Percentiles rank a stretch among this genome's conserved stretches.
These are phyloP conservation scores for Malus hybrid DNA, from an alignment of 331 rosid species.

Conservation along the genomic window DNA sequence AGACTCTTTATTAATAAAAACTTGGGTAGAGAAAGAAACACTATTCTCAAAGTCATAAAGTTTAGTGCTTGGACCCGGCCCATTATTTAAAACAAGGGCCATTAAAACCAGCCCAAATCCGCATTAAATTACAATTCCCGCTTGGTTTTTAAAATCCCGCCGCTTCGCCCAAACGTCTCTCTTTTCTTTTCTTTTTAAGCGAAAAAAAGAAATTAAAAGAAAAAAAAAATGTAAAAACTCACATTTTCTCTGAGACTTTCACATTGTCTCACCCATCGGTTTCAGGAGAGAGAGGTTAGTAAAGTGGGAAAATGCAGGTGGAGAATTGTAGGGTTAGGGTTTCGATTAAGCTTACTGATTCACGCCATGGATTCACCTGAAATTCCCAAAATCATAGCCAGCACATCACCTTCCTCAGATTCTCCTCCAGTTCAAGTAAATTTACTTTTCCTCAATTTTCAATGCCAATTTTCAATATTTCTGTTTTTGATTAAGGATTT, in stretches of 20 bases:
- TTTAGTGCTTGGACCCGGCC: no score
- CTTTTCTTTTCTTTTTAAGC: neutral
- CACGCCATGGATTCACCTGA: slow-evolving; percentile 48
- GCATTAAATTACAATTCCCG: slow-evolving; percentile 26
- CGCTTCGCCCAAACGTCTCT: slow-evolving; percentile 2
- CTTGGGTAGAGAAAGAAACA: no score
- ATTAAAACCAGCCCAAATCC: neutral
- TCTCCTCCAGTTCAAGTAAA: slow-evolving; percentile 50
- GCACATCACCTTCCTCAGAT: slow-evolving; percentile 13
- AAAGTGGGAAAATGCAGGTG: slow-evolving; percentile 16
- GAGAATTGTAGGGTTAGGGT: slow-evolving; percentile 10
- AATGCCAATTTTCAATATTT: neutral
- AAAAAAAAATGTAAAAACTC: neutral
- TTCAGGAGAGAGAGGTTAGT: neutral
- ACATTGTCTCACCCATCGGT: slow-evolving; percentile 4
- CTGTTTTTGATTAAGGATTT: neutral
- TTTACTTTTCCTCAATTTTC: neutral
- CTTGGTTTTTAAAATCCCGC: slow-evolving; percentile 54
- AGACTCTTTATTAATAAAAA: no score
- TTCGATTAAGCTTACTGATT: slow-evolving; percentile 3
- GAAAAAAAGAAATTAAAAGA: neutral
- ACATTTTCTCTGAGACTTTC: neutral
- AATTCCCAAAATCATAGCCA: slow-evolving; percentile 15
- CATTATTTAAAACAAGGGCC: neutral
- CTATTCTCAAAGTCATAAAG: no score